phyloP scores from a whole-genome alignment of 148 eudicot species.

The Vaccinium vitisidaea region DNA sequence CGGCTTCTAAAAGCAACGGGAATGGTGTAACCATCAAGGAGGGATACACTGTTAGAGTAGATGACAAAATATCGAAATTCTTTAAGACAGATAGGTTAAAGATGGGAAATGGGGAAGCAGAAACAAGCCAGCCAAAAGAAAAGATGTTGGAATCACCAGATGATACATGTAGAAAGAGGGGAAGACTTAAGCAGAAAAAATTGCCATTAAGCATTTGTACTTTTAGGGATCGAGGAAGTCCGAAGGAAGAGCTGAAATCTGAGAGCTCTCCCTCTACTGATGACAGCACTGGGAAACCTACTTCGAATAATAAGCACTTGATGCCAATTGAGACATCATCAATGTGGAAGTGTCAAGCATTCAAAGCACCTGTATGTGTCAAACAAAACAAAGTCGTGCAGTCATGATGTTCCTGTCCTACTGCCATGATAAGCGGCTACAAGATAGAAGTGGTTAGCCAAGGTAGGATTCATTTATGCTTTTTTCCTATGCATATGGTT shows the following conservation, averaged over 20 bases:
- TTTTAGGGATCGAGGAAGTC: slow-evolving; percentile 60
- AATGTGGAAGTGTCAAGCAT: slow-evolving; percentile 76
- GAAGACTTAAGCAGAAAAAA: slow-evolving; percentile 82
- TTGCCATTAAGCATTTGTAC: slow-evolving; percentile 73
- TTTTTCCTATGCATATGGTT: slow-evolving; percentile 37
- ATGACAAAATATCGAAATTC: slow-evolving; percentile 39
- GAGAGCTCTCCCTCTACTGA: slow-evolving; percentile 31
- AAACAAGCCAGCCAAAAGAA: slow-evolving; percentile 41
- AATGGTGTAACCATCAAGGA: slow-evolving; percentile 32
- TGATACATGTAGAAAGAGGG: slow-evolving; percentile 64
- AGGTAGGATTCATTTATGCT: slow-evolving; percentile 44
- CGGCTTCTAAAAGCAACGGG: slow-evolving; percentile 33
- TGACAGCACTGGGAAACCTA: slow-evolving; percentile 32
- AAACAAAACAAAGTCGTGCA: slow-evolving; percentile 76
- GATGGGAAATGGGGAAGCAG: slow-evolving; percentile 43
- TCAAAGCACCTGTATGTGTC: slow-evolving; percentile 62
- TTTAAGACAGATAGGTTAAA: slow-evolving; percentile 35
- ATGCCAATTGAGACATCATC: slow-evolving; percentile 45
- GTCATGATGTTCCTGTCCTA: slow-evolving; percentile 38
- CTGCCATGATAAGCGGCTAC: slow-evolving; percentile 22
- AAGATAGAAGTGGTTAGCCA: slow-evolving; percentile 26
- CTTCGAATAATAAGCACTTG: slow-evolving; percentile 31
- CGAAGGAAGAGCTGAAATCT: slow-evolving; percentile 52
- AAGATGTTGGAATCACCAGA: slow-evolving; percentile 35
- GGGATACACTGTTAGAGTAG: slow-evolving; percentile 31